Base-by-base conservation (phyloP, 2,329 filamentous ascomycete species). In the Coleophoma crateriformis region DNA sequence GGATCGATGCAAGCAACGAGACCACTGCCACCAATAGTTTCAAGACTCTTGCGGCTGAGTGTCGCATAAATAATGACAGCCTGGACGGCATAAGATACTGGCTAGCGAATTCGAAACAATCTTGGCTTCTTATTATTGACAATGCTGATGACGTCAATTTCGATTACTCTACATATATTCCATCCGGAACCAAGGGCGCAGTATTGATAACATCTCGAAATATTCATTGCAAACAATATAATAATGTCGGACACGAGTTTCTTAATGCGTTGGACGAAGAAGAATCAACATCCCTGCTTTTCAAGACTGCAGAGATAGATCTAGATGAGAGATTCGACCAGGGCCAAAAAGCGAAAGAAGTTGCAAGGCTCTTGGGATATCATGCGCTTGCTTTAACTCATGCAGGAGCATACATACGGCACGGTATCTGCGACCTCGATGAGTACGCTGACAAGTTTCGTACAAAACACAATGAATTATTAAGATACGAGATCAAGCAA, bases 71-170 rank as follows among this genome's bases (percentile, higher is more conserved):
- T 2, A 33, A 49, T 17, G n/a, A 32, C 22, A 27, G 39, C 13
- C 41, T 38, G 13, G 44, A 12, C 34, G 12, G 34, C 34, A 4
- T n/a, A 46, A 46, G 45, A 50, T 7, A 46, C 40, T 15, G 41
- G 42, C 19, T 68, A 4, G 45, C 49, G 10, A 45, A 10, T 17
- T 37, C 34, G 3, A 45, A 59, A 8, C 57, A 54, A 47, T 56
- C 55, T 20, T 69, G 65, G 66, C 59, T 69, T 22, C 59, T 69
- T 19, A 59, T 74, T 6, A 64, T 74, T 33, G 69, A 74, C 54
- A 73, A 73, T 52, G 69, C 67, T 2, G 69, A 75, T 48, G 60
- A 70, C 52, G 59, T 64, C 7, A 49, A 61, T 0, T 43, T 65
- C n/a, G 59, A 68, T 46, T 61, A 64, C 49, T 54, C 57, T 44